These are phyloP conservation scores for Globisporangium alternatum DNA, from an alignment of 352 stramenopile species.

Conservation along the genomic window DNA sequence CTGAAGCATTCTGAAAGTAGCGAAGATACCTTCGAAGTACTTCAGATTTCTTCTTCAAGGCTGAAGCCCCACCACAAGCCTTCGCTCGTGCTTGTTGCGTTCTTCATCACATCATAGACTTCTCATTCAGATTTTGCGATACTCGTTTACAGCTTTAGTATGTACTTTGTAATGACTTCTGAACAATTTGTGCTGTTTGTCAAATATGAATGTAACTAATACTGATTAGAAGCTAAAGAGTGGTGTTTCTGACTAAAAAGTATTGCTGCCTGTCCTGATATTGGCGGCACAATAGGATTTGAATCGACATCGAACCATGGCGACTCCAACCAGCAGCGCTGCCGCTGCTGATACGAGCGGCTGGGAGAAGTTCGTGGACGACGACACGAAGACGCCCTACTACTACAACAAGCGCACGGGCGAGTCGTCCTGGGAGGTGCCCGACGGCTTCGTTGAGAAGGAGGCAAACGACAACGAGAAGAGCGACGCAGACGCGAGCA, in stretches of 20 bases:
- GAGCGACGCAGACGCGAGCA: constrained; percentile 7
- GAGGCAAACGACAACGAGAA: constrained; percentile 11
- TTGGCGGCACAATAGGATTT: background rate
- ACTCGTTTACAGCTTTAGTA: too few species aligned
- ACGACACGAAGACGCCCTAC: constrained; percentile 52
- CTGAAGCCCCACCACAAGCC: too few species aligned
- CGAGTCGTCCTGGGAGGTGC: constrained; percentile 71
- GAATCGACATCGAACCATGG: background rate
- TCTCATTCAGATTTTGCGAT: too few species aligned
- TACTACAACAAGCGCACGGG: constrained; percentile 76
- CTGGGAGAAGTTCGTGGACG: constrained; percentile 76
- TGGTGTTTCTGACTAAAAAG: background rate
- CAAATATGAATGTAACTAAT: too few species aligned
- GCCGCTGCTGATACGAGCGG: constrained; percentile 14
- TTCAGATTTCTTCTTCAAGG: too few species aligned
- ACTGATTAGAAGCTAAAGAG: too few species aligned
- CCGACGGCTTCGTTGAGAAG: constrained; percentile 30
- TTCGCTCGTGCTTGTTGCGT: too few species aligned
- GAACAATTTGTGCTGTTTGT: too few species aligned
- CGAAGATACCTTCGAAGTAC: too few species aligned
- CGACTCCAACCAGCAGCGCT: background rate
- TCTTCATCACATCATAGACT: too few species aligned
- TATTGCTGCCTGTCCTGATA: background rate
- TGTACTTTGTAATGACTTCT: too few species aligned
- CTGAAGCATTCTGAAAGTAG: too few species aligned